A percentile compares a stretch with the other conserved stretches of the same genome.
Evolutionary conservation across 2,329 filamentous ascomycete species (phyloP).

Genomic region (Penicillium polonicum): DNA sequence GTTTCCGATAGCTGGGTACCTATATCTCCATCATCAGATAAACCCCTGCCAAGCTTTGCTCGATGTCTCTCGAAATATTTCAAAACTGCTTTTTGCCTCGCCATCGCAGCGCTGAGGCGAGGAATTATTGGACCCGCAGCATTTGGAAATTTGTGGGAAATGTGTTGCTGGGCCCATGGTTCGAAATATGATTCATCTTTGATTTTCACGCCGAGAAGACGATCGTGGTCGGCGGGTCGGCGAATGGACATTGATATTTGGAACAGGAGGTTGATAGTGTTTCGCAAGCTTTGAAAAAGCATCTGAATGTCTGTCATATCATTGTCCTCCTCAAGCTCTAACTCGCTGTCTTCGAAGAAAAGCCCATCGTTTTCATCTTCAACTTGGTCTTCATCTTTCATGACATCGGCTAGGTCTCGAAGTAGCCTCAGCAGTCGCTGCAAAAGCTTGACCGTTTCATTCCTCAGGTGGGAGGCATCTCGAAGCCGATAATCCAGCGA

Average conservation of each 20-base stretch:
- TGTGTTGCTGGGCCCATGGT: not conserved
- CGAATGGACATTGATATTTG: conserved; percentile 41
- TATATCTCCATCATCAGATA: too few species aligned
- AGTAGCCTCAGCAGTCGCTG: conserved; percentile 3
- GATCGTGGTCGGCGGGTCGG: conserved; percentile 39
- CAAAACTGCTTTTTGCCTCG: not conserved
- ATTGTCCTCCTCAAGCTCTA: not conserved
- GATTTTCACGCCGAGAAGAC: conserved; percentile 7
- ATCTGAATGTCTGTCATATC: conserved; percentile 14
- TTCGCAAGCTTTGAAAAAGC: conserved; percentile 18
- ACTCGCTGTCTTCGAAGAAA: too few species aligned
- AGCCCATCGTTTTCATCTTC: not conserved
- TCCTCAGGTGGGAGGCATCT: conserved; percentile 26
- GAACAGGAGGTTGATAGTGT: conserved; percentile 35
- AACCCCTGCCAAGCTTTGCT: not conserved
- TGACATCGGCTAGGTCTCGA: conserved; percentile 6
- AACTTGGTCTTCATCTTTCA: conserved; percentile 5
- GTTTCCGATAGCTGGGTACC: not conserved
- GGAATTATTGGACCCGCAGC: too few species aligned
- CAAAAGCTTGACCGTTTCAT: not conserved
- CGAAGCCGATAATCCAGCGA: conserved; percentile 35
- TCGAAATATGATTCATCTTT: not conserved
- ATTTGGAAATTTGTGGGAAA: not conserved
- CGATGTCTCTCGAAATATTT: not conserved
- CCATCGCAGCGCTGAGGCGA: not conserved